These are phyloP conservation scores for Rutstroemia sp. DNA, from an alignment of 2,329 filamentous ascomycete species.

Conservation along the genomic window DNA sequence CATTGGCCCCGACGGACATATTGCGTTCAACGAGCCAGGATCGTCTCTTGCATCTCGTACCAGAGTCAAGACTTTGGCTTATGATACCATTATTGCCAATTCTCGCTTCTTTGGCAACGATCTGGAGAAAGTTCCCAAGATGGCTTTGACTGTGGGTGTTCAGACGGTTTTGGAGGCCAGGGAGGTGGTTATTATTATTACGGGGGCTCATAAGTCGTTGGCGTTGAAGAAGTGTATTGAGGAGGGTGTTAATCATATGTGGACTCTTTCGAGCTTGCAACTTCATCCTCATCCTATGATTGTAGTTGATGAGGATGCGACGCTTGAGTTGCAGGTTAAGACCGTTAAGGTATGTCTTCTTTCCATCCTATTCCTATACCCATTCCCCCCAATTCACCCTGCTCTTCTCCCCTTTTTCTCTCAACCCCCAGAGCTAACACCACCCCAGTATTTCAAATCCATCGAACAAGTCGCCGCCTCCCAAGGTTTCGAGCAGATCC, in stretches of 20 bases:
- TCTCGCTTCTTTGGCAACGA: conserved; percentile 77
- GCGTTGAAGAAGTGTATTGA: conserved; percentile 77
- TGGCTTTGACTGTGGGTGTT: conserved; percentile 79
- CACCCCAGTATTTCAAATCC: conserved; percentile 57
- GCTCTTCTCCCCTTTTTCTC: not conserved
- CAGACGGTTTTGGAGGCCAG: conserved; percentile 74
- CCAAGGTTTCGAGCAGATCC: conserved; percentile 50
- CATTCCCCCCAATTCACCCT: too few relatives aligned
- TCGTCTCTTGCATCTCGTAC: conserved; percentile 71
- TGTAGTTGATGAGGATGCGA: conserved; percentile 76
- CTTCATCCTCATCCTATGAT: conserved; percentile 76
- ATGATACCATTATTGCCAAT: conserved; percentile 81
- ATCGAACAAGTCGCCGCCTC: conserved; percentile 57
- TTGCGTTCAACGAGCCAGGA: conserved; percentile 86
- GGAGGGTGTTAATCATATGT: conserved; percentile 82
- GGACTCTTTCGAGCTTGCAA: conserved; percentile 76
- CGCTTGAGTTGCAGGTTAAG: conserved; percentile 65
- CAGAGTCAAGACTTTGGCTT: conserved; percentile 78
- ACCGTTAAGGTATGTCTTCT: conserved; percentile 49
- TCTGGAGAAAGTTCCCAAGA: conserved; percentile 64
- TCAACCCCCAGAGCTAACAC: not conserved
- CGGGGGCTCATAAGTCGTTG: conserved; percentile 72
- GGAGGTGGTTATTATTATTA: conserved; percentile 77
- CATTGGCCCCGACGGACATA: conserved; percentile 80
- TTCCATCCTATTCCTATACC: too few relatives aligned